These are phyloP conservation scores for Colletotrichum magnum DNA, from an alignment of 2,329 filamentous ascomycete genomes.

Conservation along the genomic window DNA sequence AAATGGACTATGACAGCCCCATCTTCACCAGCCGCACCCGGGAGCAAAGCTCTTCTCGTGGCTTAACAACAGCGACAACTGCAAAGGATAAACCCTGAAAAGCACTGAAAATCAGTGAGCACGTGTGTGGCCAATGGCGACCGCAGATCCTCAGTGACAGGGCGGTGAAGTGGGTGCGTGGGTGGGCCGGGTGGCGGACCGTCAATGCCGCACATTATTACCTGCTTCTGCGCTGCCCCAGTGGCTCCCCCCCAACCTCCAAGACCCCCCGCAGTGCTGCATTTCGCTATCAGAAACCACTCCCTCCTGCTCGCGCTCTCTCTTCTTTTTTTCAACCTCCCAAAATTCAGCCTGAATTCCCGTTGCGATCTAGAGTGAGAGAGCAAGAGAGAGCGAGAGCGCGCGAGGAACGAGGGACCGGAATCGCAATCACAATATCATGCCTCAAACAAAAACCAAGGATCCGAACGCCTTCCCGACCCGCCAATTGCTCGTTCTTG, in stretches of 20 bases:
- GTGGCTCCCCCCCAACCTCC: slow-evolving; percentile 15
- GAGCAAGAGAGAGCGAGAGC: slow-evolving; percentile 1
- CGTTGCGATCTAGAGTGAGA: not conserved
- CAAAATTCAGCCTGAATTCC: slow-evolving; percentile 1
- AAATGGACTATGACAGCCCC: too few species aligned
- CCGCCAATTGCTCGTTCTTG: slow-evolving; percentile 34
- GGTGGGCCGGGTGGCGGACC: slow-evolving; percentile 23
- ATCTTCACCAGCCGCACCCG: not conserved
- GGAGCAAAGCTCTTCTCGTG: not conserved
- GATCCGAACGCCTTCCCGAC: slow-evolving; percentile 38
- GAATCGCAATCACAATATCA: slow-evolving; percentile 7
- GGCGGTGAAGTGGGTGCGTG: slow-evolving; percentile 22
- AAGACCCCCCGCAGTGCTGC: slow-evolving; percentile 26
- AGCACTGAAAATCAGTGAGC: not conserved
- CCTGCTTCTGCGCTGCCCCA: slow-evolving; percentile 8
- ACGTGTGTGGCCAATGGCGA: slow-evolving; percentile 21
- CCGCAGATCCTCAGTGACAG: slow-evolving; percentile 17
- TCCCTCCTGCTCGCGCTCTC: slow-evolving; percentile 2
- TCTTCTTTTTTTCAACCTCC: slow-evolving; percentile 16
- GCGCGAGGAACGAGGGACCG: not conserved
- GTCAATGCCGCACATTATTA: slow-evolving; percentile 27
- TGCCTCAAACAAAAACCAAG: slow-evolving; percentile 33
- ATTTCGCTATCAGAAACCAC: slow-evolving; percentile 16
- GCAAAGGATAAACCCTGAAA: slow-evolving; percentile 10
- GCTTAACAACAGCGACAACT: slow-evolving; percentile 2